phyloP scores from a whole-genome alignment of 768 basidiomycete genomes.

The Phaeolepiota aurea region DNA sequence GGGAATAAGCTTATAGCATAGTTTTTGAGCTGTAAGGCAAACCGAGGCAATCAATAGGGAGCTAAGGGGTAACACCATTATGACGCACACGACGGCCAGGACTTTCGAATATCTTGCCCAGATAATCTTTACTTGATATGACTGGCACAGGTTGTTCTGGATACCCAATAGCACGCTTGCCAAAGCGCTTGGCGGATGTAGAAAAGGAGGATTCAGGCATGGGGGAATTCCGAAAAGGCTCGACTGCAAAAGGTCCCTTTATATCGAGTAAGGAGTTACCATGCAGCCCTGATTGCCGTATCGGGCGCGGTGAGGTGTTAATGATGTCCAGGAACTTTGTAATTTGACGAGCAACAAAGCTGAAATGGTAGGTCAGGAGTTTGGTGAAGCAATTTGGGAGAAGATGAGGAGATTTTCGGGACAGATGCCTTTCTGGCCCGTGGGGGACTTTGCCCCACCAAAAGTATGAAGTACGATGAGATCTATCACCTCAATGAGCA shows the following conservation, averaged over 20 bases:
- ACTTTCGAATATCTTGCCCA: slow-evolving; percentile 27
- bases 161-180: slow-evolving; percentile 51
- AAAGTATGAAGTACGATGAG: neutral
- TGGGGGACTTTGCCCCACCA: too few species aligned
- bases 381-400: neutral
- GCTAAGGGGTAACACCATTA: slow-evolving; percentile 3
- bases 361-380: neutral
- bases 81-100: slow-evolving; percentile 44
- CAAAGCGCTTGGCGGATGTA: slow-evolving; percentile 31
- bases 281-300: neutral
- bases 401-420: neutral
- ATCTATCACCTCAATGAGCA: slow-evolving; percentile 13
- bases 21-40: slow-evolving; percentile 34
- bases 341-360: neutral
- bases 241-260: neutral
- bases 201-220: slow-evolving; percentile 13
- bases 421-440: too few species aligned
- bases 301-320: neutral
- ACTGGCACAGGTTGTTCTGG: slow-evolving; percentile 54
- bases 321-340: neutral
- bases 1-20: slow-evolving; percentile 80
- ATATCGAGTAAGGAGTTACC: neutral
- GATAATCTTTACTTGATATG: slow-evolving; percentile 51
- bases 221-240: neutral
- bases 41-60: slow-evolving; percentile 2